Evolutionary conservation across 139 green algal genomes (phyloP).

Genomic region (Chlamydomonas applanata): DNA sequence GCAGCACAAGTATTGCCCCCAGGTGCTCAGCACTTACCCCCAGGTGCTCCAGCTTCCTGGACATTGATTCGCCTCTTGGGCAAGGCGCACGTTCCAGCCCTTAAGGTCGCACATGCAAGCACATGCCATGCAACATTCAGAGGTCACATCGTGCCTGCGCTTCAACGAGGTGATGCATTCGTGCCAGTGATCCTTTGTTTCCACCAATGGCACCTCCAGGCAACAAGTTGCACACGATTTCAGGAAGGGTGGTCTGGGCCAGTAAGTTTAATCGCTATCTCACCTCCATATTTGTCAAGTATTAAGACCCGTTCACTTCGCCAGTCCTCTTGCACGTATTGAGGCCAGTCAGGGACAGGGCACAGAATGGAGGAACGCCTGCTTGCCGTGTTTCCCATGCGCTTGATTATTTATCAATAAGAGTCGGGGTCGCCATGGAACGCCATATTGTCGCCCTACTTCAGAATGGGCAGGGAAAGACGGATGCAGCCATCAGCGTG

Average conservation of each 20-base stretch:
- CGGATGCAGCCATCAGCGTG: too few species aligned
- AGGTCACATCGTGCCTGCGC: not conserved
- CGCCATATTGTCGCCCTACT: too few species aligned
- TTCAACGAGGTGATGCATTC: too few species aligned
- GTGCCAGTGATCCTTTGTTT: too few species aligned
- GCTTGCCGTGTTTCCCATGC: not conserved
- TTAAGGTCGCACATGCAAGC: not conserved
- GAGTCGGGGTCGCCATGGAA: too few species aligned
- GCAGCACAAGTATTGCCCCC: not conserved
- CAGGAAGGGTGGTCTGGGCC: not conserved
- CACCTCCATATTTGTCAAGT: constrained; percentile 18
- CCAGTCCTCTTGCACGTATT: not conserved
- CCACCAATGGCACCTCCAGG: too few species aligned
- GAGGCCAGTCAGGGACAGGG: not conserved
- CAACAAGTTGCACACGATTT: too few species aligned
- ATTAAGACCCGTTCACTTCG: not conserved
- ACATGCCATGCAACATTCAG: not conserved
- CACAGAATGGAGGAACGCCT: not conserved
- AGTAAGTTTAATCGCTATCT: not conserved
- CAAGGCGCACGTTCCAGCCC: not conserved
- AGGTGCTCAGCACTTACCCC: not conserved
- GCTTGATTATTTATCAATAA: too few species aligned
- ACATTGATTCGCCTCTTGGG: not conserved
- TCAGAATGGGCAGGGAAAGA: too few species aligned
- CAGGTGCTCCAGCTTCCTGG: constrained; percentile 1